Evolutionary conservation across 192 early-diverging fungal species (phyloP).

Genomic region (Chytriomyces confervae): DNA sequence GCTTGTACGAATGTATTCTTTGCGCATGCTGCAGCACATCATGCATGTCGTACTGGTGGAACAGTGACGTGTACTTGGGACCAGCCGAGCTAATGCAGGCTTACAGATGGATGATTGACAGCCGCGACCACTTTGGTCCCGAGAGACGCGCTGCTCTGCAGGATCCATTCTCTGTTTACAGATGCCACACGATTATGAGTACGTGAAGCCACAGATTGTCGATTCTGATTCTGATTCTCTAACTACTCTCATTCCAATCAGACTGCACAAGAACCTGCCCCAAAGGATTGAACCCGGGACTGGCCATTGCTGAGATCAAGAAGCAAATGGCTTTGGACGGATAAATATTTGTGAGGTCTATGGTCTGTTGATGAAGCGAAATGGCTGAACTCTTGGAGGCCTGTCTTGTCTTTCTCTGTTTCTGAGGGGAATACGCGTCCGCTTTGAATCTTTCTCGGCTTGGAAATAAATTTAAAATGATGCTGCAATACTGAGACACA

Average conservation of each 20-base stretch:
- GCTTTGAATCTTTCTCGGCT: no score
- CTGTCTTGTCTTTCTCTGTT: no score
- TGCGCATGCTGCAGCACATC: conserved; percentile 97
- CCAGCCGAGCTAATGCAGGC: conserved; percentile 96
- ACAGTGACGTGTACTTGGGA: conserved; percentile 84
- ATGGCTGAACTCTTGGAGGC: no score
- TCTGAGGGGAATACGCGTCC: no score
- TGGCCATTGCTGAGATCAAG: conserved; percentile 97
- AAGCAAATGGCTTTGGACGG: conserved; percentile 79
- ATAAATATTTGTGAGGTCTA: background rate
- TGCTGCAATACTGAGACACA: no score
- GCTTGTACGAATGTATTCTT: conserved; percentile 96
- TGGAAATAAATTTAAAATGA: no score
- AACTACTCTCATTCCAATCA: background rate
- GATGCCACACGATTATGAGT: conserved; percentile 98
- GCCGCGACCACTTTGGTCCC: conserved; percentile 87
- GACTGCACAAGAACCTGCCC: conserved; percentile 97
- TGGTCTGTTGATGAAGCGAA: no score
- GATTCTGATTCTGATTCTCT: background rate
- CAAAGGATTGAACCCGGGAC: conserved; percentile 97
- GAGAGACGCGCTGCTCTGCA: conserved; percentile 89
- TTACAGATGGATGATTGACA: conserved; percentile 99
- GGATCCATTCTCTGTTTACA: conserved; percentile 95
- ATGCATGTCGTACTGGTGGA: conserved; percentile 98
- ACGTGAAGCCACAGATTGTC: no score